Conservation (phyloP, 164 flowering plant genomes). For the Tetrastigma voinierianum region DNA sequence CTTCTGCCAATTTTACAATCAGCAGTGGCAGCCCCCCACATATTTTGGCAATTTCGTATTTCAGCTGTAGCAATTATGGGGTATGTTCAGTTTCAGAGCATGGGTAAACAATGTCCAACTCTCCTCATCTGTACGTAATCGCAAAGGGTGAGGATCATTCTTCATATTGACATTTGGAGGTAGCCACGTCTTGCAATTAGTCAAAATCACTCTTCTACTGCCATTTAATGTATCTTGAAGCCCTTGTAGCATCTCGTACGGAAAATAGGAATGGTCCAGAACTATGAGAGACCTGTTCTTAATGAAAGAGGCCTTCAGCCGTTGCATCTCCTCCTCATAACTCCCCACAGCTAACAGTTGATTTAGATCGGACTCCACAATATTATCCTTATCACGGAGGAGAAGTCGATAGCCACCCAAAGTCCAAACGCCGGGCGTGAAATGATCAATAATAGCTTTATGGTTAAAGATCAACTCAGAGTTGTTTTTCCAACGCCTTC, state of each 20-base stretch:
- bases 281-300: neutral
- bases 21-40: neutral
- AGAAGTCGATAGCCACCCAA: too few species aligned
- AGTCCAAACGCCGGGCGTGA: neutral
- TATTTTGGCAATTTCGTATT: neutral
- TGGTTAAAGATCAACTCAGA: constrained; percentile 1
- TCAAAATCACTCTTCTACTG: constrained; percentile 4
- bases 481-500: constrained; percentile 9
- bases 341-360: neutral
- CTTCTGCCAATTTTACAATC: neutral
- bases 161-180: neutral
- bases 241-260: neutral
- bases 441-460: neutral
- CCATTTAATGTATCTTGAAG: neutral
- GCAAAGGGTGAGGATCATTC: neutral
- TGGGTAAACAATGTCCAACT: constrained; percentile 8
- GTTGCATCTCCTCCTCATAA: too few species aligned
- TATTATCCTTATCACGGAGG: neutral
- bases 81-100: neutral
- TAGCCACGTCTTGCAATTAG: neutral
- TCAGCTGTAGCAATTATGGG: neutral
- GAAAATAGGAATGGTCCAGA: neutral
- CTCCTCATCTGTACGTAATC: constrained; percentile 5
- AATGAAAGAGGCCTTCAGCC: neutral
- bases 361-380: too few species aligned